Base-by-base conservation (phyloP, 2,329 filamentous ascomycete species). In the Fonsecaea multimorphosa region DNA sequence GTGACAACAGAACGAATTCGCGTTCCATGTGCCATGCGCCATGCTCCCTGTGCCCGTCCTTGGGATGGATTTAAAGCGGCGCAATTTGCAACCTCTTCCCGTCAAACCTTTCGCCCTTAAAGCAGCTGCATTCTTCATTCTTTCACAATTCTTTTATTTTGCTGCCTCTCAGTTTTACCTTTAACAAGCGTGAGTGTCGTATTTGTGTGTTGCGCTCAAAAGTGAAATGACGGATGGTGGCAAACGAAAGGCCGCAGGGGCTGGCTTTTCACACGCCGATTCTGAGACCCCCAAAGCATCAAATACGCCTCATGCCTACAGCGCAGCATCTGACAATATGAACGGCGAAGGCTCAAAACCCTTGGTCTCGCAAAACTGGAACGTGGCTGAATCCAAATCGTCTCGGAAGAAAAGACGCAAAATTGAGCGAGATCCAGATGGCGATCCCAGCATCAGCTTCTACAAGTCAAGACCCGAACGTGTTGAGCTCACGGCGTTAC, bases 401-500 rank as follows among this genome's bases (percentile, higher is more conserved):
- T 62, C 61, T 5, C 44, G 65, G n/a, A 67, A 65, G 55, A 67
- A 69, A 56, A 60, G 67, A 58, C 65, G 67, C 52, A 69, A 66
- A 34, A 52, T 67, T 32, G 51, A 60, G 12, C 44, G 57, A 36
- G 60, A 61, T 16, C 4, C 58, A 12, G 22, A 55, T 8, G 49
- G 36, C 24, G 22, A 60, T 4, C 65, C 67, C 36, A 64, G 65
- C 38, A 65, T 69, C 53, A 57, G 40, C 49, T 69, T 67, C 55
- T 57, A 58, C n/a, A 32, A 65, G n/a, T 44, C 49, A n/a, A 66
- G 49, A 49, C 65, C 67, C 53, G 59, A 60, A 7, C 65, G 63
- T 24, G 53, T 88, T 64, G 86, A 84, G 58, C 82, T 88, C 61
- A 78, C 80, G 55, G 86, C 89, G 70, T 74, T 89, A 19, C 87